Base-by-base conservation (phyloP, 345 rosid species). In the Citrus sinensis region DNA sequence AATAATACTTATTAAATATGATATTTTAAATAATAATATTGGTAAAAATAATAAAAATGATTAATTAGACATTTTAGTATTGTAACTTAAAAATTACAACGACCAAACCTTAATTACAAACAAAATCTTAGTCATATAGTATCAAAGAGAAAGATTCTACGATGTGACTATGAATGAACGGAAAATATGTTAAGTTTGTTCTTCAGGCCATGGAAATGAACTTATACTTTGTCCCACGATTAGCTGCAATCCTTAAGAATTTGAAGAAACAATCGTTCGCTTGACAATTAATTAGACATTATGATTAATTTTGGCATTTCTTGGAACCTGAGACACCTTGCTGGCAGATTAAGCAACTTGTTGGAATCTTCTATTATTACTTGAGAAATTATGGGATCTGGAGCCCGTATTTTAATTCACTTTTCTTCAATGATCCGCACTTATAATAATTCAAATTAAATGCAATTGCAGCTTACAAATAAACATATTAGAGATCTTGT, bases 401-500 rank as follows among this genome's bases (percentile, higher is more conserved):
- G 61, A 75, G 46, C 46, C 58, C 32, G 58, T 30, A 32, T 16
- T 7, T 32, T 22, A 30, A 30, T 75, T 22, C 37, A 42, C 22
- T 49, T 66, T 54, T 65, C 24, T 34, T 40, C 29, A 42, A 42
- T 30, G 25, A 62, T 39, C 63, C 69, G 13, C 30, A 22, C 13
- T 29, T 40, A 34, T 32, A 39, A 74, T 55, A 63, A 60, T 62
- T 49, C 39, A 73, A 73, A 49, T 34, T 5, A 51, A 32, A 4
- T 66, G 66, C 51, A 71, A 56, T 46, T 35, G 66, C 74, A 82
- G 14, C 55, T 80, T 60, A 78, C 82, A 88, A 54, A 76, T 62
- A 83, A 77, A 84, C 88, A 87, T 34, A 65, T 73, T 20, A 73
- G n/a, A 78, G 81, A 87, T 87, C 84, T 17, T 88, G 89, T 80